These are phyloP conservation scores for Ascochyta rabiei DNA, from an alignment of 2,329 filamentous ascomycete species.

Conservation along the genomic window DNA sequence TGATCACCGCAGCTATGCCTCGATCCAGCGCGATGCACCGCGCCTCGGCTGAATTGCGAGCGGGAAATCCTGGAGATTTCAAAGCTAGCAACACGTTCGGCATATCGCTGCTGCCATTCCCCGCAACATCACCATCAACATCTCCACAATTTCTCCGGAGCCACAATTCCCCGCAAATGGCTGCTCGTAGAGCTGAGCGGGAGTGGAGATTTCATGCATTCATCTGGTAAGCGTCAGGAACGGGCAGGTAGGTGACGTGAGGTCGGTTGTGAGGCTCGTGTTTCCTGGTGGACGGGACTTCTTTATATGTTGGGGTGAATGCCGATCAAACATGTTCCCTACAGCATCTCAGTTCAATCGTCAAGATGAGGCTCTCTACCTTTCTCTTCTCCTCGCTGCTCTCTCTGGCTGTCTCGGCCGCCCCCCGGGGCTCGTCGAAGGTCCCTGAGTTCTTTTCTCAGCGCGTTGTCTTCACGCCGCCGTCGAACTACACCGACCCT, in stretches of 20 bases:
- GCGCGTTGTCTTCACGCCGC: conserved; percentile 52
- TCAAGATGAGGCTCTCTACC: conserved; percentile 41
- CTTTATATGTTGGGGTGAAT: conserved; percentile 5
- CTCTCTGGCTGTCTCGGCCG: conserved; percentile 27
- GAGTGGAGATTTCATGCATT: background rate
- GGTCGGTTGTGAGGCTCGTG: conserved; percentile 3
- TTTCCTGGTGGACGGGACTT: background rate
- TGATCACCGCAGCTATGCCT: conserved; percentile 6
- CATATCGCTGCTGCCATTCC: conserved; percentile 21
- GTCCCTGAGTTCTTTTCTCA: conserved; percentile 38
- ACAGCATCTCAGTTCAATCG: conserved; percentile 10
- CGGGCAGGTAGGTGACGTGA: conserved; percentile 12
- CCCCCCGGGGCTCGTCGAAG: conserved; percentile 26
- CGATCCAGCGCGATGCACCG: conserved; percentile 2
- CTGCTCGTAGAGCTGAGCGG: conserved; percentile 8
- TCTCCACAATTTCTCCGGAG: conserved; percentile 31
- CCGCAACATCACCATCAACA: conserved; percentile 23
- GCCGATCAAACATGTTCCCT: conserved; percentile 7
- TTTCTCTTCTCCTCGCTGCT: conserved; percentile 33
- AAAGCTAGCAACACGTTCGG: conserved; percentile 20
- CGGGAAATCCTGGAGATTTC: conserved; percentile 3
- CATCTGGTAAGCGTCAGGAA: conserved; percentile 14
- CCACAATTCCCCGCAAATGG: conserved; percentile 25
- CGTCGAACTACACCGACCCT: conserved; percentile 53
- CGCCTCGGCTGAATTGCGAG: conserved; percentile 17